Base-by-base conservation (phyloP, 176 grass and related monocot species). In the Otatea glauca region DNA sequence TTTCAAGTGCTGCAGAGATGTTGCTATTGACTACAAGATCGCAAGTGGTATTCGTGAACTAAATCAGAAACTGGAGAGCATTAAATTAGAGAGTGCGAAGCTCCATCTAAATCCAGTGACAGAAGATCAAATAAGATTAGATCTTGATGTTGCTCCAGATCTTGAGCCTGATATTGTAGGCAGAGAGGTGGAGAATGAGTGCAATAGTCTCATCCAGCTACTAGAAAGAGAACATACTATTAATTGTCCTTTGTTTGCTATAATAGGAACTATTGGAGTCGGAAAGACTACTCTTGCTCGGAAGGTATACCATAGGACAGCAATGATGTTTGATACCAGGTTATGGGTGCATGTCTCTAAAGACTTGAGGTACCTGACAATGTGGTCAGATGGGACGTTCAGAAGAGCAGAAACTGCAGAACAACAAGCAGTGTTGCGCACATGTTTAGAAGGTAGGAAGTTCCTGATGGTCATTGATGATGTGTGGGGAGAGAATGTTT, bases 391-490 rank as follows among this genome's bases (percentile, higher is more conserved):
- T 61, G 68, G 44, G 49, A 68, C 3, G 41, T 89, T 84, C 61
- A 74, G 39, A 15, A 47, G 9, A 74, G 76, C 38, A 68, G 81
- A 79, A 3, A 80, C 51, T 27, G 7, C 38, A 50, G 21, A 17
- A 73, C 81, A 75, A 68, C 81, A 38, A 11, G 60, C 16, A 72
- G 1, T 18, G 55, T 5, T 88, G 24, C 79, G 42, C 18, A 16
- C 20, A 65, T 72, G 7, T 76, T 72, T 88, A 88, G 43, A 21
- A 80, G 44, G 65, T 76, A 85, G 63, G 25, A 93, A 68, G 50
- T 83, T 86, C 44, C 77, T 93, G 5, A 69, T 93, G 42, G 81
- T 93, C 69, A 78, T 93, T 23, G 92, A 91, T 91, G 80, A 93
- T 80, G 88, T 91, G 20, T 79, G 80, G 80, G 72, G 71, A 38